phyloP scores from a whole-genome alignment of 1,139 yeast species.

The Kodamaea sp. region DNA sequence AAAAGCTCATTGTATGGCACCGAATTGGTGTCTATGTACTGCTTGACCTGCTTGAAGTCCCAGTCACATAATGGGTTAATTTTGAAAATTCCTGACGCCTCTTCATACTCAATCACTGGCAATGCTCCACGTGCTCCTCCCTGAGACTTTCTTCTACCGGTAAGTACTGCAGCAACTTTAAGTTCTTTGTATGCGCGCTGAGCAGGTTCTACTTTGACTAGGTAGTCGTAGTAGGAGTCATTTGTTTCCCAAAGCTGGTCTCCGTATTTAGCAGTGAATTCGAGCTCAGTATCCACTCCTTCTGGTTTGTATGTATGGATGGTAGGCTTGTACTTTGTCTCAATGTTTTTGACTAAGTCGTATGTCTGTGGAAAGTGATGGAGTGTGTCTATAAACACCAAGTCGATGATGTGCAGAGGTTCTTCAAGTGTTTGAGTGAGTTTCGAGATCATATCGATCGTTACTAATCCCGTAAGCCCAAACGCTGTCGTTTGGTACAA shows the following conservation, averaged over 20 bases:
- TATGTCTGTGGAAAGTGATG: conserved; percentile 93
- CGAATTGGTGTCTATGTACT: conserved; percentile 63
- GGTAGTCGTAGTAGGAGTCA: conserved; percentile 78
- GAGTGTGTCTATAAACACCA: conserved; percentile 86
- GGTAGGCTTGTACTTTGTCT: conserved; percentile 52
- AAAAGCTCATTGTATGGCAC: conserved; percentile 87
- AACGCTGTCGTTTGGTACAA: conserved; percentile 92
- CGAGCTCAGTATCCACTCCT: conserved; percentile 56
- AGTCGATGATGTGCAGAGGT: conserved; percentile 55
- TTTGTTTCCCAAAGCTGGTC: conserved; percentile 80
- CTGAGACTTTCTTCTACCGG: conserved; percentile 90
- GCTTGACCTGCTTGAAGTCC: conserved; percentile 72
- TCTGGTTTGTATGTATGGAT: conserved; percentile 69
- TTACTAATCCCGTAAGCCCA: conserved; percentile 89
- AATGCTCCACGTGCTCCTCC: conserved; percentile 81
- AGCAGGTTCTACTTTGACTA: conserved; percentile 92
- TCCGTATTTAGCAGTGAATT: conserved; percentile 70
- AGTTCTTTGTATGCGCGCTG: conserved; percentile 79
- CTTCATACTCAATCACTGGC: conserved; percentile 76
- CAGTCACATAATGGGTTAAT: conserved; percentile 89
- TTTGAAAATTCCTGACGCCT: conserved; percentile 67
- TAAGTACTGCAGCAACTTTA: conserved; percentile 76
- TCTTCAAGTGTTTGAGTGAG: conserved; percentile 25
- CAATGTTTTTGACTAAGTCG: conserved; percentile 64
- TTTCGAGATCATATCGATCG: conserved; percentile 79